Base-by-base conservation (phyloP, 495 filamentous ascomycete species). In the Tuber melanosporum region DNA sequence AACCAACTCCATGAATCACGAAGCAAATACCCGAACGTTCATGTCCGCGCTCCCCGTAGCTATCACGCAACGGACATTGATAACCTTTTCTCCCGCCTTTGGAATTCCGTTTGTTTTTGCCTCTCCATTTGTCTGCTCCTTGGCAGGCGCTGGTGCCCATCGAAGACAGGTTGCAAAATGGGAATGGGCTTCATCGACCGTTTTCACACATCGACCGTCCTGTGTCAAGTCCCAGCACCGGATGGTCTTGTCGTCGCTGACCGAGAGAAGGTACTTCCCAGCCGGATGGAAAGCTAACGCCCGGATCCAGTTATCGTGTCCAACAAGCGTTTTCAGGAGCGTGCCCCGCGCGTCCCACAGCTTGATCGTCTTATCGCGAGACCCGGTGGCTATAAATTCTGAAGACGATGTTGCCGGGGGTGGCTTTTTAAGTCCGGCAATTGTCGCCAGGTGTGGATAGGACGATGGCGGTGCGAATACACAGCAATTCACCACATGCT, bases 241-340 rank as follows among this genome's bases (percentile, higher is more conserved):
- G 47, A 99, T 86, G 19, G 93, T 94, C 84, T 97, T 97, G 84
- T 99, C 95, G 81, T 99, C 95, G 41, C 91, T 86, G 6, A 91
- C 92, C 46, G 91, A 93, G 26, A 99, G 85, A 2, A 99, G 87
- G 79, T 95, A 99, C 84, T 97, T 97, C 1, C 95, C 95, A 4
- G 93, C 94, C 0, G 95, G 95, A 79, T 99, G 95, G 84, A 97
- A 99, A 26, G 93, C 90, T 19, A 98, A 82, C 3, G 87, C 92
- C 15, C 94, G 90, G 1, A 99, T 91, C 95, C 95, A 99, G 83
- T 98, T 99, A 84, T 99, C 95, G 82, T 99, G 95, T 4, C 95
- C 95, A 2, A 91, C 84, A 12, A 98, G 87, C 2, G 92, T 96
- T 84, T 94, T 98, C 80, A 99, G 91, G 71, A 93, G 87, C 19